Evolutionary conservation across 83 land plant genomes (phyloP).

Genomic region (Picea abies): DNA sequence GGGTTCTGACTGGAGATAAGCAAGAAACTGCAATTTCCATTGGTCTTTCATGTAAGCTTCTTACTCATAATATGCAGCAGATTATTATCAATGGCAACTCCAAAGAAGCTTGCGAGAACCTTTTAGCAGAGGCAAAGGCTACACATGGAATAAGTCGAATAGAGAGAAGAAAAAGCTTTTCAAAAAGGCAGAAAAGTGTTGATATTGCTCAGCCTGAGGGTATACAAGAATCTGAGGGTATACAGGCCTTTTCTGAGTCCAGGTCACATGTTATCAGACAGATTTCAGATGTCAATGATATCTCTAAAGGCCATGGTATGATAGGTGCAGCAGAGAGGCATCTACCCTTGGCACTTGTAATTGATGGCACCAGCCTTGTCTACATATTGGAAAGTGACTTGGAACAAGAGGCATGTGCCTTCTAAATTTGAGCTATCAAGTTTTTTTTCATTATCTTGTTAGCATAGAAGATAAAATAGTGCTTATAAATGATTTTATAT

Average conservation of each 20-base stretch:
- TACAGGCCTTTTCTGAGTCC: constrained; percentile 6
- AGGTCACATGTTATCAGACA: neutral
- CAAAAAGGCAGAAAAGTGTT: constrained; percentile 24
- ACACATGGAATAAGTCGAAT: constrained; percentile 49
- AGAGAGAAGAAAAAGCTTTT: constrained; percentile 1
- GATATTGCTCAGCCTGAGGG: constrained; percentile 26
- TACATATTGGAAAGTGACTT: constrained; percentile 83
- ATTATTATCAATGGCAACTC: constrained; percentile 82
- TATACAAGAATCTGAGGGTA: constrained; percentile 1
- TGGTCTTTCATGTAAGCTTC: constrained; percentile 86
- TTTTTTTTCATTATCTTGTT: neutral
- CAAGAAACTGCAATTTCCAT: constrained; percentile 98
- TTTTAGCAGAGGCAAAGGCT: constrained; percentile 53
- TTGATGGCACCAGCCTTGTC: constrained; percentile 95
- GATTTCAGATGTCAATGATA: constrained; percentile 13
- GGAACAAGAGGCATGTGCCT: constrained; percentile 64
- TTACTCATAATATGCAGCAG: constrained; percentile 77
- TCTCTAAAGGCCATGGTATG: neutral
- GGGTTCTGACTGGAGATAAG: constrained; percentile 99
- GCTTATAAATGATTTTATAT: constrained; percentile 2
- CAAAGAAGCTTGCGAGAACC: constrained; percentile 55
- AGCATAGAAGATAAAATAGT: neutral
- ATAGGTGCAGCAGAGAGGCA: neutral
- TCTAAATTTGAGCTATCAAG: neutral
- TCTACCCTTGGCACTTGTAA: constrained; percentile 73